Percentiles rank a stretch among this genome's conserved stretches.
These are phyloP conservation scores for Mycena sanguinolenta DNA, from an alignment of 768 basidiomycete genomes.

Conservation along the genomic window DNA sequence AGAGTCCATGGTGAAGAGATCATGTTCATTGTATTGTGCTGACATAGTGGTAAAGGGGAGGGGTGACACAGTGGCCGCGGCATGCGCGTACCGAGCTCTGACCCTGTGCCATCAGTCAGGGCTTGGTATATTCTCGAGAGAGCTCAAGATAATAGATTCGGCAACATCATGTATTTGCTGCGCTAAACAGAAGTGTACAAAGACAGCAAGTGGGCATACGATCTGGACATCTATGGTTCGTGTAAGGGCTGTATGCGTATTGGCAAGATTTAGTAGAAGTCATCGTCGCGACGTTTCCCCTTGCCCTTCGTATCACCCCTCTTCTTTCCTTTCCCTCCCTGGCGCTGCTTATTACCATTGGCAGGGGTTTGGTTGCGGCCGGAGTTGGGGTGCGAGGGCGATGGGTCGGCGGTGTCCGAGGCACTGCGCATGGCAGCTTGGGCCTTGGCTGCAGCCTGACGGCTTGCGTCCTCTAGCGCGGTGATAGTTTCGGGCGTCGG, in stretches of 20 bases:
- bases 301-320: background rate
- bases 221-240: too few relatives aligned
- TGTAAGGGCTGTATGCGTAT: background rate
- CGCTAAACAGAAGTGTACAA: too few relatives aligned
- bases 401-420: background rate
- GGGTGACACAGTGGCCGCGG: too few relatives aligned
- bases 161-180: too few relatives aligned
- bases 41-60: background rate
- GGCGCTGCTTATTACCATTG: background rate
- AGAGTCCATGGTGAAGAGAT: slow-evolving; percentile 4
- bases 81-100: too few relatives aligned
- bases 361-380: background rate
- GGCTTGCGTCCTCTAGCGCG: background rate
- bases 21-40: background rate
- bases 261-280: background rate
- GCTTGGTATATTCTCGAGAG: too few relatives aligned
- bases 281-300: slow-evolving; percentile 3
- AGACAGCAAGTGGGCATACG: too few relatives aligned
- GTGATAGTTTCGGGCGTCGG: slow-evolving; percentile 9
- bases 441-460: slow-evolving; percentile 6
- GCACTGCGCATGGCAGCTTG: background rate
- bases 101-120: too few relatives aligned
- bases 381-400: background rate
- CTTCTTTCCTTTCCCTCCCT: background rate
- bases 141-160: too few relatives aligned